These are phyloP conservation scores for Podospora fimiseda DNA, from an alignment of 495 filamentous ascomycete genomes.

Conservation along the genomic window DNA sequence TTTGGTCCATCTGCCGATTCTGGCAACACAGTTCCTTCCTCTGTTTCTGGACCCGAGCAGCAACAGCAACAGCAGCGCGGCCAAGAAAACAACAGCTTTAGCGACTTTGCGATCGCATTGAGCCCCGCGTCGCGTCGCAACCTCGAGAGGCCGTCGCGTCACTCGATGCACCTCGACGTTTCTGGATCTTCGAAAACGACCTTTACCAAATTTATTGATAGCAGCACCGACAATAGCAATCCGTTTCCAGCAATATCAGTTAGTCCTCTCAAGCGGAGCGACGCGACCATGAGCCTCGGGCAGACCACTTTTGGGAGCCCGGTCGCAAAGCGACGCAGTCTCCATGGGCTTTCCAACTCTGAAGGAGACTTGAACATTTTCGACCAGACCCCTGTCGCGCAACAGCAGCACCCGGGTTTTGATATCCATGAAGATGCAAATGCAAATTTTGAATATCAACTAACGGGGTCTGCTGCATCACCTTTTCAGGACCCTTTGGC, in stretches of 20 bases:
- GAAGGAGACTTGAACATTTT: slow-evolving; percentile 62
- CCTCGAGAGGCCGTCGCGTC: slow-evolving; percentile 36
- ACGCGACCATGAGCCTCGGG: slow-evolving; percentile 83
- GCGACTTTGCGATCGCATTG: slow-evolving; percentile 24
- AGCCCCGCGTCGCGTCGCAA: slow-evolving; percentile 39
- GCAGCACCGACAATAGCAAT: slow-evolving; percentile 18
- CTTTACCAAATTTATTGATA: slow-evolving; percentile 41
- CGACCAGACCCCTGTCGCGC: slow-evolving; percentile 42
- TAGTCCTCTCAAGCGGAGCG: slow-evolving; percentile 88
- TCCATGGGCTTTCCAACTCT: slow-evolving; percentile 59
- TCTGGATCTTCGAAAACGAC: slow-evolving; percentile 42
- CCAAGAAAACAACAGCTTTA: slow-evolving; percentile 51
- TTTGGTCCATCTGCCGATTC: slow-evolving; percentile 63
- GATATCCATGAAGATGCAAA: slow-evolving; percentile 44
- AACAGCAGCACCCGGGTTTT: slow-evolving; percentile 26
- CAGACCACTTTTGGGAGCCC: slow-evolving; percentile 71
- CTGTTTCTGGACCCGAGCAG: slow-evolving; percentile 27
- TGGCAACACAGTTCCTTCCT: slow-evolving; percentile 56
- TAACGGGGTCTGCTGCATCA: slow-evolving; percentile 24
- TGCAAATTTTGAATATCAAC: slow-evolving; percentile 37
- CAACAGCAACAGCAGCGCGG: slow-evolving; percentile 21
- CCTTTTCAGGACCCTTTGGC: slow-evolving; percentile 26
- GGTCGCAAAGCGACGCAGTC: slow-evolving; percentile 77
- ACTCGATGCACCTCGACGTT: slow-evolving; percentile 45
- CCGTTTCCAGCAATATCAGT: slow-evolving; percentile 50